Evolutionary conservation across 768 basidiomycete genomes (phyloP), one percentile per base, ranked within the genome.

Genomic region (Mycena vitilis): DNA sequence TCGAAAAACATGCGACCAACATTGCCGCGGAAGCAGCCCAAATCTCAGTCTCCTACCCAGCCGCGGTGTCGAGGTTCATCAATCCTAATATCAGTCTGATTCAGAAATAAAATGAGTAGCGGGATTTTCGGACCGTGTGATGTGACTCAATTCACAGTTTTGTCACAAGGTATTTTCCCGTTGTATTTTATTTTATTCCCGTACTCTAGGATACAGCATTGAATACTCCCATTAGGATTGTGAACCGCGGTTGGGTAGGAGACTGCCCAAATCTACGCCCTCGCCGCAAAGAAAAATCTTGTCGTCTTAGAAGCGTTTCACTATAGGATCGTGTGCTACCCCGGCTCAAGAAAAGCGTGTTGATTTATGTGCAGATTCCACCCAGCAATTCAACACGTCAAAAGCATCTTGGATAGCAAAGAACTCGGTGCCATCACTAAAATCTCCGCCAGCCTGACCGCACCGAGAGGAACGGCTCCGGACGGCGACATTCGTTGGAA

Each of bases 221-320:
- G n/a, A n/a, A n/a, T n/a, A n/a, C n/a, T n/a, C n/a, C n/a, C n/a
- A n/a, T n/a, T n/a, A n/a, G n/a, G n/a, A n/a, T n/a, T n/a, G n/a
- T n/a, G n/a, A n/a, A n/a, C n/a, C n/a, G n/a, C n/a, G n/a, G n/a
- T n/a, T n/a, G 45, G 45, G n/a, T n/a, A 47, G 15, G 11, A 47
- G 18, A 48, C 47, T 22, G 9, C 47, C 16, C 47, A n/a, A 60
- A 87, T 90, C 82, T 87, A 85, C 65, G 82, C 81, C 12, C 71
- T 85, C 23, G 87, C 88, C 2, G 77, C 79, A 58, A 72, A 79
- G 68, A 86, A 84, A 63, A 82, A 82, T 11, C 77, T 88, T 2
- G 81, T 90, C 6, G 78, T 91, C 49, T 78, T 90, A 44, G 89
- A 90, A 69, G 89, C 89, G 6, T 86, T 89, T 63, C 89, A 89